Base-by-base conservation (phyloP, 176 grass and related monocot genomes). In the Hordeum vulgare region DNA sequence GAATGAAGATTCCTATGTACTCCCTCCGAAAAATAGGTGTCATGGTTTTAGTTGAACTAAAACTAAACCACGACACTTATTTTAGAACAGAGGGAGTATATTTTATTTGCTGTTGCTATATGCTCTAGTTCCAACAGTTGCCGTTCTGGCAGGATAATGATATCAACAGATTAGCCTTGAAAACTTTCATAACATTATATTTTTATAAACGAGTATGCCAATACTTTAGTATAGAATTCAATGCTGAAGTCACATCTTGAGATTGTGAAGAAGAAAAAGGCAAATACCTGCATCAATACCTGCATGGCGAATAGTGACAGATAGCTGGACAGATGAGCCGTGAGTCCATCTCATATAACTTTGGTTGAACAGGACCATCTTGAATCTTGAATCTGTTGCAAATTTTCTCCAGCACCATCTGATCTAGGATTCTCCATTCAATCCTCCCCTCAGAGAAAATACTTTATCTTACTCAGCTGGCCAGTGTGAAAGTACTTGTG, bases 291-390 rank as follows among this genome's bases (percentile, higher is more conserved):
- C 31, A 56, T 53, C 15, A 51, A 51, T 51, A 51, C 47, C n/a
- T 69, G 20, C 31, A 56, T 53, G n/a, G 63, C 21, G 60, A 80
- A 73, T 67, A 67, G 65, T 67, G 44, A 80, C 45, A 80, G 47
- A 51, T 80, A 66, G 28, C 61, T 66, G 11, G 27, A 61, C 62
- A 80, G 42, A 79, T 29, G 36, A 65, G 61, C 26, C 18, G 39
- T 47, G 64, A 51, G 47, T 51, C 47, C 47, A 7, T 51, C 15
- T 51, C 47, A 51, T 51, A 51, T 4, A 15, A 51, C 23, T 49
- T 21, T 51, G 40, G 42, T 80, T 80, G 61, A 65, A 80, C 12
- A 37, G 37, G 39, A 47, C 73, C 71, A 60, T 66, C 61, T 80
- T 80, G 8, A 35, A 60, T 66, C 61, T 80, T 80, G 8, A 35